Conservation (phyloP, 306 rosid species). For the Acmispon strigosus region DNA sequence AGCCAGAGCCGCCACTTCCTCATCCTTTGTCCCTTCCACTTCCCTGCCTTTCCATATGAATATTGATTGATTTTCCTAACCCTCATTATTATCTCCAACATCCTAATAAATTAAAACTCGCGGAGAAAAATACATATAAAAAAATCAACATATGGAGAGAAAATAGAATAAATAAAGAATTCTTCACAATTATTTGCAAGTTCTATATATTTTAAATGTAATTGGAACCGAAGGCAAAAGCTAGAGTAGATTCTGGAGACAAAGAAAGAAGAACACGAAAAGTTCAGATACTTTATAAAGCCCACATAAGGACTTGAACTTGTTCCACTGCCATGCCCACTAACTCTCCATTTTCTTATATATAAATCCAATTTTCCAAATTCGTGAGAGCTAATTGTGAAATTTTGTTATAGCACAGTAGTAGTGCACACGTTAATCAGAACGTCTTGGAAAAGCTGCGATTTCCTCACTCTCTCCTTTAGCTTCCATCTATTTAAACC, state of each 20-base stretch:
- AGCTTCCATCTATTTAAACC: background rate
- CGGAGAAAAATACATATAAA: background rate
- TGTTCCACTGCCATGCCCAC: no score
- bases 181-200: background rate
- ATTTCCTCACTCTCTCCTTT: background rate
- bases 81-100: background rate
- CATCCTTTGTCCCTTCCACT: background rate
- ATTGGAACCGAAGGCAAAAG: background rate
- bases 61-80: background rate
- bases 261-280: background rate
- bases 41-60: background rate
- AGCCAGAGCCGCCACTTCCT: constrained; percentile 78
- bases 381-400: background rate
- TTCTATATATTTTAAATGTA: no score
- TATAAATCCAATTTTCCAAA: background rate
- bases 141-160: background rate
- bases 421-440: constrained; percentile 34
- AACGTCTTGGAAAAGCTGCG: constrained; percentile 31
- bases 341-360: background rate
- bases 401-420: constrained; percentile 6
- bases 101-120: background rate
- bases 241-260: constrained; percentile 18
- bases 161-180: constrained; percentile 18
- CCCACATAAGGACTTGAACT: background rate
- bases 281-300: constrained; percentile 33